phyloP scores from a whole-genome alignment of 345 rosid genomes.

The Boechera divaricarpa region DNA sequence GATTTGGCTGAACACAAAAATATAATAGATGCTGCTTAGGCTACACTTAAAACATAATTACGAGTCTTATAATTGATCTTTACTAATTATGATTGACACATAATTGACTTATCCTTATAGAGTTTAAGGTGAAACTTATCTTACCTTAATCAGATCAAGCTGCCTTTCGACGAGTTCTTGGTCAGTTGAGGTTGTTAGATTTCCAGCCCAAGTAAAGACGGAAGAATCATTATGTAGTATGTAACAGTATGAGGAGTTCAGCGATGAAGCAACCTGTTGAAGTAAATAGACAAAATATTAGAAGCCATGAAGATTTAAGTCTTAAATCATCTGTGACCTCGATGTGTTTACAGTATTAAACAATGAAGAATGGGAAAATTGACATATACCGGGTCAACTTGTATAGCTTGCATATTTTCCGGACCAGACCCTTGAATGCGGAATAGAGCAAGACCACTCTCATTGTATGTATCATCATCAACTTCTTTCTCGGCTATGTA shows the following conservation, averaged over 20 bases:
- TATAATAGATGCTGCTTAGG: slow-evolving; percentile 28
- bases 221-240: slow-evolving; percentile 80
- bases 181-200: slow-evolving; percentile 68
- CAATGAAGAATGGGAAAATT: not conserved
- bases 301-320: not conserved
- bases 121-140: slow-evolving; percentile 22
- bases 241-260: slow-evolving; percentile 95
- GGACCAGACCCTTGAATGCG: slow-evolving; percentile 98
- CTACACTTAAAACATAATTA: not conserved
- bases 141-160: slow-evolving; percentile 96
- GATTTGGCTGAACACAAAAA: slow-evolving; percentile 75
- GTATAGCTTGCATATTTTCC: slow-evolving; percentile 97
- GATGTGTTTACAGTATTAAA: slow-evolving; percentile 10
- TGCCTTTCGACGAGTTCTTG: slow-evolving; percentile 92
- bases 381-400: slow-evolving; percentile 85
- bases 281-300: slow-evolving; percentile 12
- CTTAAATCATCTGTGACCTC: slow-evolving; percentile 9
- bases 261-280: slow-evolving; percentile 78
- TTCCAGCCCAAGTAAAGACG: slow-evolving; percentile 91
- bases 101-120: slow-evolving; percentile 13
- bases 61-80: not conserved
- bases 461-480: slow-evolving; percentile 76
- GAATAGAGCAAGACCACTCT: slow-evolving; percentile 83
- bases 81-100: slow-evolving; percentile 8
- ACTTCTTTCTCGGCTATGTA: slow-evolving; percentile 73